Conservation (phyloP, 495 filamentous ascomycete genomes). For the Penicillium canariense region DNA sequence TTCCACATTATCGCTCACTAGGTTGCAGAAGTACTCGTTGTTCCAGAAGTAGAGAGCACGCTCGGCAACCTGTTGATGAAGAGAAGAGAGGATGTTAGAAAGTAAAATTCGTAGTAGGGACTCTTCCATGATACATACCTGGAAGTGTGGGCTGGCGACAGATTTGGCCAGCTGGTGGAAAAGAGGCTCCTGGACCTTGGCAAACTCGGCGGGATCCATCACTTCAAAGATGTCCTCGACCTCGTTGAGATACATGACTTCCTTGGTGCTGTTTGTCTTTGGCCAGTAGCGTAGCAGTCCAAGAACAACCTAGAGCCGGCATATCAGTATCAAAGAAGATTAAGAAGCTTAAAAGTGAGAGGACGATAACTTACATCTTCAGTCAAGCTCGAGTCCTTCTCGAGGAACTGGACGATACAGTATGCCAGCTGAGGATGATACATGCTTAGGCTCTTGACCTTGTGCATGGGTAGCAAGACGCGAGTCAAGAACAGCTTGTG, state of each 20-base stretch:
- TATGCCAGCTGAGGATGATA: conserved; percentile 98
- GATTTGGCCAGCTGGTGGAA: conserved; percentile 98
- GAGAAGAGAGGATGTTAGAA: not conserved
- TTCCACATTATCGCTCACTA: conserved; percentile 98
- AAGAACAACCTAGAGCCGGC: conserved; percentile 70
- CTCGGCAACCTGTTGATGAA: conserved; percentile 72
- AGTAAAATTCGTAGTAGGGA: not conserved
- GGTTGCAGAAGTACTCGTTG: conserved; percentile 99
- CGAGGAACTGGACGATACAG: conserved; percentile 98
- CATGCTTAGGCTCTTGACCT: conserved; percentile 99
- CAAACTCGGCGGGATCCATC: conserved; percentile 98
- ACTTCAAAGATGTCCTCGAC: conserved; percentile 99
- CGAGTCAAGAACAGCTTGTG: conserved; percentile 97
- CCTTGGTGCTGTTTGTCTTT: conserved; percentile 98
- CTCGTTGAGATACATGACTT: conserved; percentile 99
- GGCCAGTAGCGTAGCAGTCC: conserved; percentile 97
- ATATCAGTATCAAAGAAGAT: not conserved
- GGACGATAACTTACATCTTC: conserved; percentile 70
- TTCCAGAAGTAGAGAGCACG: conserved; percentile 99
- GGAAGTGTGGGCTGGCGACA: conserved; percentile 97
- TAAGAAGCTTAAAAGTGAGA: not conserved
- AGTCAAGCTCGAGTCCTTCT: conserved; percentile 95
- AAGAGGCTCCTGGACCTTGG: conserved; percentile 95
- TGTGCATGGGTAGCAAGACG: conserved; percentile 90
- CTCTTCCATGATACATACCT: conserved; percentile 48